These are phyloP conservation scores for Tulasnella sp. DNA, from an alignment of 768 basidiomycete genomes.

Conservation along the genomic window DNA sequence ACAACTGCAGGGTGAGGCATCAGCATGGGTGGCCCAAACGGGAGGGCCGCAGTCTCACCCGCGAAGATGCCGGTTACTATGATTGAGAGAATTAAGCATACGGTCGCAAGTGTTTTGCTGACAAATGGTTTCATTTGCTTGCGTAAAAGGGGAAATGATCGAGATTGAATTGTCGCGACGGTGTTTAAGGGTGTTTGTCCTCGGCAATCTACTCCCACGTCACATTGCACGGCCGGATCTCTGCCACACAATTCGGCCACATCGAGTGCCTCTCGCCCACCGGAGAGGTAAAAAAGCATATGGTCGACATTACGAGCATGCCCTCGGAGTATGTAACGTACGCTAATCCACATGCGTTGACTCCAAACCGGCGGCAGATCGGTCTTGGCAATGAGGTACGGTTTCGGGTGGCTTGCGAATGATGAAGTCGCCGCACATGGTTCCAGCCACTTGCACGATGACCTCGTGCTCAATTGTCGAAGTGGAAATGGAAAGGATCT, in stretches of 20 bases:
- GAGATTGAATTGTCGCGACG: background rate
- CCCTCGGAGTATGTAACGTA: background rate
- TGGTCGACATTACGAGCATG: background rate
- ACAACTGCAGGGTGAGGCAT: background rate
- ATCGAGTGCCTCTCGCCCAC: background rate
- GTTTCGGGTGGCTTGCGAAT: background rate
- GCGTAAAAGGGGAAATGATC: background rate
- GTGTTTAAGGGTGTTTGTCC: background rate
- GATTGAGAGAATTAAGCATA: background rate
- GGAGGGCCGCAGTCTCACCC: background rate
- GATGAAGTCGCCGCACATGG: slow-evolving; percentile 3
- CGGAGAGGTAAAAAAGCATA: background rate
- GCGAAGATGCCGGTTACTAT: background rate
- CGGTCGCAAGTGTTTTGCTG: background rate
- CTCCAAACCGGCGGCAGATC: background rate
- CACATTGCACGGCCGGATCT: background rate
- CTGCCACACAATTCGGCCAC: background rate
- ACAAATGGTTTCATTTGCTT: background rate
- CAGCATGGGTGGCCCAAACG: background rate
- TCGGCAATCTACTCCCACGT: background rate
- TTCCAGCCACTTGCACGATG: background rate
- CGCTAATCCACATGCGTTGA: background rate
- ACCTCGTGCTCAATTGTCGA: background rate
- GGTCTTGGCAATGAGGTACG: background rate
- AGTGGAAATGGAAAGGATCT: background rate